Evolutionary conservation across 202 grass and related monocot genomes (phyloP).

Genomic region (Tripidium arundinaceum): DNA sequence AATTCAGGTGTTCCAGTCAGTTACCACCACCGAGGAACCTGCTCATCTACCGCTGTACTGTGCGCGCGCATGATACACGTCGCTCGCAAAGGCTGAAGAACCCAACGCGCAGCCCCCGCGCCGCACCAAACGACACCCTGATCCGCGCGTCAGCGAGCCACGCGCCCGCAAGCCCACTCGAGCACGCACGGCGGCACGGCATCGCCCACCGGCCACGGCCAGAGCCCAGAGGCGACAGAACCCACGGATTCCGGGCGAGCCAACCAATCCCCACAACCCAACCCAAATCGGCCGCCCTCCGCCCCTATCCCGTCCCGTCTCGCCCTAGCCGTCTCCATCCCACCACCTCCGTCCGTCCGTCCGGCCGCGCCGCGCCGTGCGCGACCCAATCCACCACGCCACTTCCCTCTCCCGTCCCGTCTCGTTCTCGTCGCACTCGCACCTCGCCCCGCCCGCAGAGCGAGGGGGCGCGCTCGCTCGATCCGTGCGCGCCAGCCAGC

Average conservation of each 20-base stretch:
- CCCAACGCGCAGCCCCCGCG: not conserved
- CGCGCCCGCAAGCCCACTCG: not conserved
- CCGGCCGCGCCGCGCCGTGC: constrained; percentile 41
- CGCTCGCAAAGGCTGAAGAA: not conserved
- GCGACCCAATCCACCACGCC: constrained; percentile 40
- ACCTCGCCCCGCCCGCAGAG: not conserved
- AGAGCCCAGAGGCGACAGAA: no score
- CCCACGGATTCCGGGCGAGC: no score
- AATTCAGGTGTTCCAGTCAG: no score
- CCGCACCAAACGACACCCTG: no score
- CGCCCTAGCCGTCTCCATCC: constrained; percentile 35
- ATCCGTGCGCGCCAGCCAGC: constrained; percentile 35
- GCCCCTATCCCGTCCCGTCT: not conserved
- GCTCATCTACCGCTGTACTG: not conserved
- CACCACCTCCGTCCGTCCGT: constrained; percentile 28
- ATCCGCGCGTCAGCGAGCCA: not conserved
- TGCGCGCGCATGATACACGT: not conserved
- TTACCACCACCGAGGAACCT: no score
- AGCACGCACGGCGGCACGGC: not conserved
- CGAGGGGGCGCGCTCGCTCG: not conserved
- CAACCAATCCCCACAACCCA: no score
- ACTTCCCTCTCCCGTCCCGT: constrained; percentile 3
- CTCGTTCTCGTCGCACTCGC: constrained; percentile 16
- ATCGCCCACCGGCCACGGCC: no score
- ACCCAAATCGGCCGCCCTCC: not conserved